Percentiles rank a stretch among this genome's conserved stretches.
These are phyloP conservation scores for Chaetoceros tenuissimus DNA, from an alignment of 108 stramenopile species.

Conservation along the genomic window DNA sequence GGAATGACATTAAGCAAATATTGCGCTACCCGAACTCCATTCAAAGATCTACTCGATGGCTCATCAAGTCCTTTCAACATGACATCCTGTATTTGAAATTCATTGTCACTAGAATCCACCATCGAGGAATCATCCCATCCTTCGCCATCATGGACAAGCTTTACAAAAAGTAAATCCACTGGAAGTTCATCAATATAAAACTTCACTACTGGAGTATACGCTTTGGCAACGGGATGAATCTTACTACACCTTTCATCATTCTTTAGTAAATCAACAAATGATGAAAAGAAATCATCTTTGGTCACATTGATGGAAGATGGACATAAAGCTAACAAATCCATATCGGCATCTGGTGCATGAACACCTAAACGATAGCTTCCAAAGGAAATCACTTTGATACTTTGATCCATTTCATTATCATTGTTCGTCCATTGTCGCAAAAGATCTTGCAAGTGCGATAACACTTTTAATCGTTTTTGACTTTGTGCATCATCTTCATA, in stretches of 20 bases:
- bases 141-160: background rate
- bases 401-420: too few species aligned
- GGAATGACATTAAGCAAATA: constrained; percentile 56
- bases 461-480: too few species aligned
- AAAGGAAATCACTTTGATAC: constrained; percentile 15
- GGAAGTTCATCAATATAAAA: constrained; percentile 47
- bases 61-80: constrained; percentile 36
- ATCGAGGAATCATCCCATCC: background rate
- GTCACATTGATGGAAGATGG: constrained; percentile 34
- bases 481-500: too few species aligned
- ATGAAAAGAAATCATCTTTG: constrained; percentile 52
- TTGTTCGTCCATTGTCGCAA: too few species aligned
- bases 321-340: constrained; percentile 56
- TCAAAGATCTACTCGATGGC: constrained; percentile 75
- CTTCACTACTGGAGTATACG: constrained; percentile 76
- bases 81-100: constrained; percentile 7
- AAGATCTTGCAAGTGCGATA: too few species aligned
- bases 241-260: constrained; percentile 18
- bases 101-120: constrained; percentile 7
- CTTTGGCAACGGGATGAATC: constrained; percentile 53
- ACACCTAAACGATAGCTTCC: constrained; percentile 70
- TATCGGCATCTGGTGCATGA: constrained; percentile 54
- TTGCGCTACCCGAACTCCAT: constrained; percentile 92
- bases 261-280: constrained; percentile 38
- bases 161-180: constrained; percentile 39